A percentile compares a stretch with the other conserved stretches of the same genome.
phyloP scores from a whole-genome alignment of 345 rosid species.

The Bruguiera parviflora region DNA sequence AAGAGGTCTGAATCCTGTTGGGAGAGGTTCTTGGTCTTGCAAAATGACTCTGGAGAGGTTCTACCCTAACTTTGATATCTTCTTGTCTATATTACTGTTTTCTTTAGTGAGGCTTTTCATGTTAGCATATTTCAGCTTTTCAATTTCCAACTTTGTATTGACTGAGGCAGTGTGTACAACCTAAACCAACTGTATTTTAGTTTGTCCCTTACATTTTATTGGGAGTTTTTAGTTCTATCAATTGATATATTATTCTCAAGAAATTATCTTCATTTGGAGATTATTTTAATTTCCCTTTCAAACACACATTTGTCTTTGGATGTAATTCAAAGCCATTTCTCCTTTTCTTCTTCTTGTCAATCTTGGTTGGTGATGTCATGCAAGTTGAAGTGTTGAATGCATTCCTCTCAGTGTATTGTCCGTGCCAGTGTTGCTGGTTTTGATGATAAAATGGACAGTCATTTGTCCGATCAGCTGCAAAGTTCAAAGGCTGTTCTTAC shows the following conservation, averaged over 20 bases:
- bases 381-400: slow-evolving; percentile 21
- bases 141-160: not conserved
- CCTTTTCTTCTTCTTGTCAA: slow-evolving; percentile 11
- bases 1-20: slow-evolving; percentile 54
- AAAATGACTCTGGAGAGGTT: slow-evolving; percentile 83
- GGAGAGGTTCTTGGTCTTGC: slow-evolving; percentile 81
- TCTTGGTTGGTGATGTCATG: not conserved
- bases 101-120: not conserved
- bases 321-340: not conserved
- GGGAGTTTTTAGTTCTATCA: no score
- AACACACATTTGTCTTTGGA: not conserved
- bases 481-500: slow-evolving; percentile 47
- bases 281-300: not conserved
- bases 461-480: slow-evolving; percentile 39
- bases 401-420: slow-evolving; percentile 62
- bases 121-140: not conserved
- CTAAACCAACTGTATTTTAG: no score
- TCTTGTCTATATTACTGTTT: no score
- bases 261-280: no score
- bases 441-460: slow-evolving; percentile 35
- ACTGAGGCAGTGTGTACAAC: not conserved
- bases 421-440: slow-evolving; percentile 69
- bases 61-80: slow-evolving; percentile 6
- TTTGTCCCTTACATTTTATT: no score
- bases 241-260: no score